phyloP scores from a whole-genome alignment of 2,329 filamentous ascomycete species.

The Scedosporium dehoogii region DNA sequence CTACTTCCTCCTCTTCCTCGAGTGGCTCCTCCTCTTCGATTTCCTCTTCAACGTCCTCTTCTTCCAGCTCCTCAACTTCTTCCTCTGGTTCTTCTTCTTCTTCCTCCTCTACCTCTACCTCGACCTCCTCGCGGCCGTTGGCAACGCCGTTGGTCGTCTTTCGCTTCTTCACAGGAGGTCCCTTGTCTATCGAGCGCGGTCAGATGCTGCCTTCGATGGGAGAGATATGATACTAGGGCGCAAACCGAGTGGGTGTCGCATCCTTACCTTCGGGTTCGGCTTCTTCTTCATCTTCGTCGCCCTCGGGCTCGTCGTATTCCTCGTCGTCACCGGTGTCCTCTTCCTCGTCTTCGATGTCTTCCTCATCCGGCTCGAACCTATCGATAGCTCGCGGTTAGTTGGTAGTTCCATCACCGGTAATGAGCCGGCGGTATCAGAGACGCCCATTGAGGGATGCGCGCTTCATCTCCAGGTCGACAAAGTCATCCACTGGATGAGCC shows the following conservation, averaged over 20 bases:
- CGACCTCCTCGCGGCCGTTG: conserved; percentile 20
- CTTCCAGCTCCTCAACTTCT: conserved; percentile 13
- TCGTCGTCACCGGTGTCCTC: conserved; percentile 30
- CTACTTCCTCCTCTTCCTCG: conserved; percentile 9
- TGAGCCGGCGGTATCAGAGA: background rate
- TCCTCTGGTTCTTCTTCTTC: conserved; percentile 9
- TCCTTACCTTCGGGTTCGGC: conserved; percentile 23
- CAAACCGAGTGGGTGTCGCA: background rate
- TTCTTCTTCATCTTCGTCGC: conserved; percentile 26
- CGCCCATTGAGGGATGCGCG: conserved; percentile 5
- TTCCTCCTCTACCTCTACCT: conserved; percentile 22
- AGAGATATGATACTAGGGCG: conserved; percentile 9
- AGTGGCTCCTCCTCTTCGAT: conserved; percentile 15
- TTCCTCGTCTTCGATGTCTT: conserved; percentile 25
- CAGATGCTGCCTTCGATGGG: background rate
- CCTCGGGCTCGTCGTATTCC: conserved; percentile 27
- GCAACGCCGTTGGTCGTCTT: conserved; percentile 29
- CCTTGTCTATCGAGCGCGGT: conserved; percentile 18
- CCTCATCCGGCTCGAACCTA: conserved; percentile 14
- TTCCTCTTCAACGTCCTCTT: conserved; percentile 12
- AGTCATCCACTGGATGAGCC: too few species aligned
- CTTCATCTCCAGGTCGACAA: background rate
- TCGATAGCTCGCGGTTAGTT: conserved; percentile 5
- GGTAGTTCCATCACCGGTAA: conserved; percentile 3
- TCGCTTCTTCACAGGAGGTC: conserved; percentile 41